A percentile compares a stretch with the other conserved stretches of the same genome.
Conservation (phyloP, 2,329 filamentous ascomycete genomes). For the Fusarium staphyleae region DNA sequence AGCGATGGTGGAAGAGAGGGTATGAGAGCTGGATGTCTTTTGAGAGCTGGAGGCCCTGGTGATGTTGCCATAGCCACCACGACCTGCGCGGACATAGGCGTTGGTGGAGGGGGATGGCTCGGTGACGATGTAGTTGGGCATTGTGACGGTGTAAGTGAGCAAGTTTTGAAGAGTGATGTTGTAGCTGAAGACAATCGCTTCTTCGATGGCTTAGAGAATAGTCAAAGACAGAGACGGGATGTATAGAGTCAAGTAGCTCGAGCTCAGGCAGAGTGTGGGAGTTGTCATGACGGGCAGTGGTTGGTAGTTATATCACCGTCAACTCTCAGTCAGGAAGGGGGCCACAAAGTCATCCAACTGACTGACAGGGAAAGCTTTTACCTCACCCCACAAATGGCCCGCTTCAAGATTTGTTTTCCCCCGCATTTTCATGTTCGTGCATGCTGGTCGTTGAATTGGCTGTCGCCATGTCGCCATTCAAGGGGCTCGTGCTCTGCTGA, state of each 20-base stretch:
- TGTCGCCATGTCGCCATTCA: slow-evolving; percentile 26
- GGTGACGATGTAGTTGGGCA: slow-evolving; percentile 46
- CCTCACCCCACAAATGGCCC: slow-evolving; percentile 38
- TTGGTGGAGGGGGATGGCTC: slow-evolving; percentile 44
- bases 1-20: slow-evolving; percentile 50
- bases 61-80: slow-evolving; percentile 64
- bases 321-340: slow-evolving; percentile 3
- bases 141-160: slow-evolving; percentile 31
- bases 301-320: slow-evolving; percentile 38
- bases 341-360: slow-evolving; percentile 27
- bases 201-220: not conserved
- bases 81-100: slow-evolving; percentile 57
- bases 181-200: slow-evolving; percentile 8
- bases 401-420: slow-evolving; percentile 16
- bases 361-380: slow-evolving; percentile 32
- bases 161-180: not conserved
- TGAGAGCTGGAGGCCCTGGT: slow-evolving; percentile 55
- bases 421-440: slow-evolving; percentile 38
- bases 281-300: slow-evolving; percentile 30
- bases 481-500: not conserved
- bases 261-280: slow-evolving; percentile 15
- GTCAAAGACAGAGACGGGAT: not conserved
- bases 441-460: not conserved
- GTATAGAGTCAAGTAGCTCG: not conserved
- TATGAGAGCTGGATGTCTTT: slow-evolving; percentile 50